phyloP scores from a whole-genome alignment of 371 early-diverging fungal species.

The Lichtheimia ramosa region DNA sequence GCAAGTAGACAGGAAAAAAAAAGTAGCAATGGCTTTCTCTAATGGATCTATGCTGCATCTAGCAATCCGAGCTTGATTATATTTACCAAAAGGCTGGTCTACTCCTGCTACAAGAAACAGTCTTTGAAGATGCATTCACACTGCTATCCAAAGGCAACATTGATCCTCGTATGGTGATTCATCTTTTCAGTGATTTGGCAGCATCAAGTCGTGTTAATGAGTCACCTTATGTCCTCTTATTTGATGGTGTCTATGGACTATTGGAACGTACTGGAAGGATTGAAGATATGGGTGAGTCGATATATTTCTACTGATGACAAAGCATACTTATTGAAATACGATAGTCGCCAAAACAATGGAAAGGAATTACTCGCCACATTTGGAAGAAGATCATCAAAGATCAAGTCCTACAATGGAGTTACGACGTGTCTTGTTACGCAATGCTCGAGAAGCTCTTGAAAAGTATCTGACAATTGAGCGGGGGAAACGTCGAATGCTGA shows the following conservation, averaged over 20 bases:
- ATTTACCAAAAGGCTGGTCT: slow-evolving; percentile 73
- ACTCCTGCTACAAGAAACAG: slow-evolving; percentile 59
- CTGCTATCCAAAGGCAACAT: slow-evolving; percentile 64
- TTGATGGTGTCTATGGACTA: slow-evolving; percentile 44
- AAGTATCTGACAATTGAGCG: slow-evolving; percentile 48
- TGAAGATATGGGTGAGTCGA: slow-evolving; percentile 48
- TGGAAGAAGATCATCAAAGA: slow-evolving; percentile 22
- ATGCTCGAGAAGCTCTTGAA: slow-evolving; percentile 58
- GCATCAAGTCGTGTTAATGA: slow-evolving; percentile 27
- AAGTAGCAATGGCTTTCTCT: background rate
- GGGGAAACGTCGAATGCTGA: slow-evolving; percentile 24
- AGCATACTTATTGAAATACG: no score
- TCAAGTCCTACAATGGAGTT: slow-evolving; percentile 26
- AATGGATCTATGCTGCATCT: background rate
- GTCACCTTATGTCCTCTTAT: slow-evolving; percentile 31
- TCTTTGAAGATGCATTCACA: slow-evolving; percentile 70
- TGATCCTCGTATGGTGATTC: slow-evolving; percentile 63
- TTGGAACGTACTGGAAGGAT: slow-evolving; percentile 43
- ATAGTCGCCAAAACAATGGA: slow-evolving; percentile 19
- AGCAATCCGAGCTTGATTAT: slow-evolving; percentile 53
- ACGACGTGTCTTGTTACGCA: slow-evolving; percentile 47
- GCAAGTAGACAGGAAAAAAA: background rate
- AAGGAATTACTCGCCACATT: slow-evolving; percentile 28
- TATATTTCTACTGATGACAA: slow-evolving; percentile 7
- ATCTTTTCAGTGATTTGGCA: slow-evolving; percentile 58